Evolutionary conservation across 257 asterid genomes (phyloP), one percentile per base, ranked within the genome.

Genomic region (Ilex asprella): DNA sequence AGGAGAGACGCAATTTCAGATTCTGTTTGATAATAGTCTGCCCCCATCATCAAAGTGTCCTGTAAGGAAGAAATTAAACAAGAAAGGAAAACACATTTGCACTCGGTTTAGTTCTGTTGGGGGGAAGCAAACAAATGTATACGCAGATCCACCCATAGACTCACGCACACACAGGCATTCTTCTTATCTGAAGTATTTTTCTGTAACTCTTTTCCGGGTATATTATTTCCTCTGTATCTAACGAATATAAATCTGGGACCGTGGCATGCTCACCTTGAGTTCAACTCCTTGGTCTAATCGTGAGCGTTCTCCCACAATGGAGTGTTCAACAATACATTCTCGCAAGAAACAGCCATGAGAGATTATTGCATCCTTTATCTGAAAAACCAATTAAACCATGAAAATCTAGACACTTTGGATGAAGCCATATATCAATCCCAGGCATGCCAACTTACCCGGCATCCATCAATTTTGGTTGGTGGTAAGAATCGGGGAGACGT

Each of bases 1-100:
- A 91, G 74, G 58, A 82, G 81, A 29, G 96, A 81, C 29, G 98
- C 96, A 31, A 91, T 91, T 71, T 91, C 98, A 0, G 96, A 69
- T 59, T 91, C 98, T 50, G 98, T 91, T 73, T 91, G 96, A 80
- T 91, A 91, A 31, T 55, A 54, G 60, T 91, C 95, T 1, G 96
- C 98, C 55, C 98, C 98, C 98, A 91, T 67, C 98, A 91, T 86
- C 61, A 84, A 68, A 43, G 91, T 81, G 69, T 91, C 96, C 98
- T 91, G 63, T 62, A 16, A 61, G 58, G 16, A 55, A 56, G 60
- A 35, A 65, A 47, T 12, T 16, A n/a, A 41, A 11, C 47, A 46
- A 46, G n/a, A 14, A 3, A 35, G 41, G 8, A 35, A 35, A 35
- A 35, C 41, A 35, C 8, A 8, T 35, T 35, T 35, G 41, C 52